phyloP scores from a whole-genome alignment of 495 filamentous ascomycete genomes.

The Cercophora newfieldiana region DNA sequence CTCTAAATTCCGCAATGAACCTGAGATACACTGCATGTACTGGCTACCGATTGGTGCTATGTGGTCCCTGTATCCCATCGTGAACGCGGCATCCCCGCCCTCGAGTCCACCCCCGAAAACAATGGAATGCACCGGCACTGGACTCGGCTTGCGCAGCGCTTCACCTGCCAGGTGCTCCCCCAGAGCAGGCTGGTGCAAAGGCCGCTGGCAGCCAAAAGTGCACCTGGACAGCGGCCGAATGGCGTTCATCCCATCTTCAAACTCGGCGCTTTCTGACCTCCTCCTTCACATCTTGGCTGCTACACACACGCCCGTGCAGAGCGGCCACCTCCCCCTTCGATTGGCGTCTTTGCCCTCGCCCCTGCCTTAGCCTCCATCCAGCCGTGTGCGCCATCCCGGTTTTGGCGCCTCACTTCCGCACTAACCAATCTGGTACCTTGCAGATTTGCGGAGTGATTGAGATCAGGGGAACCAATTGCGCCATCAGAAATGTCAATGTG shows the following conservation, averaged over 20 bases:
- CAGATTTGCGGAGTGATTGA: constrained; percentile 20
- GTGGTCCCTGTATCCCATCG: too few relatives aligned
- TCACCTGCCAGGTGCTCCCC: neutral
- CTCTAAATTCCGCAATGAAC: neutral
- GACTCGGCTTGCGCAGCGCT: neutral
- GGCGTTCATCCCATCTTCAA: constrained; percentile 21
- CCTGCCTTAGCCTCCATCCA: constrained; percentile 18
- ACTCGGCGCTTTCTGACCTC: constrained; percentile 6
- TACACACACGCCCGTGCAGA: neutral
- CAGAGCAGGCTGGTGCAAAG: neutral
- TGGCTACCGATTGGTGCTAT: neutral
- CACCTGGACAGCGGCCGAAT: too few relatives aligned
- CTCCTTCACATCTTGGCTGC: neutral
- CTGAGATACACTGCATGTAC: neutral
- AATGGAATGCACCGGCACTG: too few relatives aligned
- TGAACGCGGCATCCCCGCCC: too few relatives aligned
- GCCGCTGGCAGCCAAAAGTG: neutral
- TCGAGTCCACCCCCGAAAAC: too few relatives aligned
- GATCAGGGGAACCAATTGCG: constrained; percentile 15
- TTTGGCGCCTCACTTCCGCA: constrained; percentile 33
- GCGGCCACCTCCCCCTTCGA: neutral
- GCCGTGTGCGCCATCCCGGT: constrained; percentile 13
- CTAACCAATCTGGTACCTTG: constrained; percentile 43
- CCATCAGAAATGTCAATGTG: neutral
- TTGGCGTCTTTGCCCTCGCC: constrained; percentile 7